Evolutionary conservation across 345 rosid species (phyloP), one percentile per base, ranked within the genome.

Genomic region (Hypericum perforatum): DNA sequence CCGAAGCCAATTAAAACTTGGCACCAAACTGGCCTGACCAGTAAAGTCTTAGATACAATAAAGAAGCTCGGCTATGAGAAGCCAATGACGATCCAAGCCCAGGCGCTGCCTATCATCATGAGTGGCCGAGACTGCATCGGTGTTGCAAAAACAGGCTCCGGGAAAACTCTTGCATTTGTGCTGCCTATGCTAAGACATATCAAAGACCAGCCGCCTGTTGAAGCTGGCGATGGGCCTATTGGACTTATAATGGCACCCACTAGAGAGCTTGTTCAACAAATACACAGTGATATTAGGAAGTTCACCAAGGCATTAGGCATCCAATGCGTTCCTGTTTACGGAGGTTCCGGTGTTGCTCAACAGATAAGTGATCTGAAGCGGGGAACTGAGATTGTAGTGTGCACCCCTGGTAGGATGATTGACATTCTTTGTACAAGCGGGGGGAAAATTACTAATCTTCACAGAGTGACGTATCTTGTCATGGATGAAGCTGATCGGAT

Each of bases 191-290:
- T 88, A 77, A 83, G 98, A 76, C 98, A 92, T 71, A 92, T 92
- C 44, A 92, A 88, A 78, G 95, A 92, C 72, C 98, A 92, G 75
- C 94, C 88, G 11, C 96, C 92, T 10, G 96, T 92, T 52, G 81
- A 72, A 56, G 84, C 96, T 62, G 98, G 94, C 49, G 98, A 92
- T 55, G 98, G 98, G 45, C 98, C 96, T 3, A 70, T 88, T 57
- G 96, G 90, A 57, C 90, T 92, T 57, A 78, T 92, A 60, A 92
- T 92, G 98, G 98, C 98, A 59, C 98, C 98, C 51, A 88, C 98
- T 0, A 92, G 98, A 68, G 96, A 92, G 83, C 98, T 83, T 73
- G 95, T 83, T 57, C 95, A 85, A 73, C 96, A 92, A 78, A 88
- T 92, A 61, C 96, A 88, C 78, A 83, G 88, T 52, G 98, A 92